Evolutionary conservation across 2,329 filamentous ascomycete genomes (phyloP).

Genomic region (Paracoccidioides brasiliensis): DNA sequence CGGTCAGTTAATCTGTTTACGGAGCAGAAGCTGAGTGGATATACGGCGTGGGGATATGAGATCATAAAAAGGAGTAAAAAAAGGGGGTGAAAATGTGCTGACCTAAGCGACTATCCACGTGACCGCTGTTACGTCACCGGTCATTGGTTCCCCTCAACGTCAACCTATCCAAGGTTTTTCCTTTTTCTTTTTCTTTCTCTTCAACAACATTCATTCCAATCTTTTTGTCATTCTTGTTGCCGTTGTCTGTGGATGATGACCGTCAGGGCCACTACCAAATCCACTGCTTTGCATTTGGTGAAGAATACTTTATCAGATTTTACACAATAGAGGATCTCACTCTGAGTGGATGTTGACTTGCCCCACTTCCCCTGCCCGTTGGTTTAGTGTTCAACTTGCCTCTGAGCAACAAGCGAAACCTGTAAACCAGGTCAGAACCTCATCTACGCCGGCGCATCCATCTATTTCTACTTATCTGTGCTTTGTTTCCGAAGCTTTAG

Average conservation of each 20-base stretch:
- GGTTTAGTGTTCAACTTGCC: background rate
- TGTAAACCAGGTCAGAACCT: background rate
- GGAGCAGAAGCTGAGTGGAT: too few relatives aligned
- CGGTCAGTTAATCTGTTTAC: too few relatives aligned
- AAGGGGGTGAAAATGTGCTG: too few relatives aligned
- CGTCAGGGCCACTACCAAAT: background rate
- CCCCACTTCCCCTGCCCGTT: background rate
- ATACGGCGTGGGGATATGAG: too few relatives aligned
- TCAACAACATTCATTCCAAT: background rate
- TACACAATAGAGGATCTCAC: background rate
- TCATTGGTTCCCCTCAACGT: too few relatives aligned
- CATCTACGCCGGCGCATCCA: background rate
- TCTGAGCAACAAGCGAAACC: background rate
- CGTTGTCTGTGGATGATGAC: background rate
- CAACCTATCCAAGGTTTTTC: too few relatives aligned
- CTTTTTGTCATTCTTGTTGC: background rate
- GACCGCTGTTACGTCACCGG: too few relatives aligned
- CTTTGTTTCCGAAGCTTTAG: background rate
- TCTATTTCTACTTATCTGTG: background rate
- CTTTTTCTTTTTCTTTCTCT: background rate
- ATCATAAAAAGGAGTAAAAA: too few relatives aligned
- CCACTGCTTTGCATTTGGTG: background rate
- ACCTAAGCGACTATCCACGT: too few relatives aligned
- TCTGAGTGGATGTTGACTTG: background rate
- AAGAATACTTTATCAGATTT: background rate